Conservation (phyloP, 2,329 filamentous ascomycete species). For the Diaporthe sp. region DNA sequence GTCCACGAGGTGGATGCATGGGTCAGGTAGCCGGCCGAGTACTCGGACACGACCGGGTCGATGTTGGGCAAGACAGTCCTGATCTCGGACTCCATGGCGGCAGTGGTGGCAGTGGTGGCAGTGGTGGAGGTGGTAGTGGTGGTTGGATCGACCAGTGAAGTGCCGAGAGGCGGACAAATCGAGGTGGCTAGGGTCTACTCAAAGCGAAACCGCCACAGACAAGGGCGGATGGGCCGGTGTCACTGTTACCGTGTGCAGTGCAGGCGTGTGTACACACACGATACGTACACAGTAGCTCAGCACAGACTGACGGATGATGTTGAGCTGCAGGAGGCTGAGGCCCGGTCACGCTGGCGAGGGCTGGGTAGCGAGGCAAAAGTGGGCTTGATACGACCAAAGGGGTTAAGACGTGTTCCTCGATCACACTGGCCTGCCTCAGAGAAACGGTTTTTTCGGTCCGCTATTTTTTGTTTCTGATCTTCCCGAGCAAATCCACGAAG, state of each 20-base stretch:
- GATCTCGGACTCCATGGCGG: constrained; percentile 87
- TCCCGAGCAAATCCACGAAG: background rate
- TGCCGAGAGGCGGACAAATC: constrained; percentile 9
- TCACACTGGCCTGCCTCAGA: constrained; percentile 9
- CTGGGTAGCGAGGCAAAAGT: constrained; percentile 3
- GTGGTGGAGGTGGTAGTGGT: background rate
- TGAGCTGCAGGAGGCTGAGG: constrained; percentile 35
- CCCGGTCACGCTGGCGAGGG: constrained; percentile 5
- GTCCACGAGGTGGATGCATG: constrained; percentile 91
- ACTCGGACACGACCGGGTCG: constrained; percentile 90
- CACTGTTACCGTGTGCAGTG: background rate
- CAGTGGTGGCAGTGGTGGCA: background rate
- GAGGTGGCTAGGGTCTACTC: constrained; percentile 27
- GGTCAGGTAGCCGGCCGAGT: constrained; percentile 92
- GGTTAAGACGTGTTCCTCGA: background rate
- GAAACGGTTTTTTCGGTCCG: constrained; percentile 17
- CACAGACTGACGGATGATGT: background rate
- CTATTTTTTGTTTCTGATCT: background rate
- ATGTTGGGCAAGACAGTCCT: constrained; percentile 87
- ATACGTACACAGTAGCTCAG: background rate
- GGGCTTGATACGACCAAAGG: constrained; percentile 6
- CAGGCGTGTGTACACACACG: background rate
- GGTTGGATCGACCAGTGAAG: background rate
- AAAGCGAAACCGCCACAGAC: constrained; percentile 20
- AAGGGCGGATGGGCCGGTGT: constrained; percentile 19